Conservation (phyloP, 345 rosid genomes). For the Brassica rapa region DNA sequence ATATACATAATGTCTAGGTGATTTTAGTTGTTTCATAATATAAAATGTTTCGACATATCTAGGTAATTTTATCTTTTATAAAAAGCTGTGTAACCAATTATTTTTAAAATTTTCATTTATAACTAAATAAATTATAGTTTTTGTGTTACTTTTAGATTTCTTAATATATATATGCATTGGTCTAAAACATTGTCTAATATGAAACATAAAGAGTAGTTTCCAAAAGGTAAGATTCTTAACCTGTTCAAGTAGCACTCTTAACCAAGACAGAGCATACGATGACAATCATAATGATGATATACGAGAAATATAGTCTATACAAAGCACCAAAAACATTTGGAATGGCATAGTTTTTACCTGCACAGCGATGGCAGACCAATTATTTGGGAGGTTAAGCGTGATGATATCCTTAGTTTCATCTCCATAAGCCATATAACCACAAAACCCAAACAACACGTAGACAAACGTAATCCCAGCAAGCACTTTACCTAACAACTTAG, state of each 20-base stretch:
- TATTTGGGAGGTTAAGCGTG: slow-evolving; percentile 74
- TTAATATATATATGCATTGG: too few relatives aligned
- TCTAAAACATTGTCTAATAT: too few relatives aligned
- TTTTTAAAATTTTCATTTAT: too few relatives aligned
- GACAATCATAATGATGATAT: not conserved
- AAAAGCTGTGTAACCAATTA: too few relatives aligned
- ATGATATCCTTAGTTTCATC: slow-evolving; percentile 77
- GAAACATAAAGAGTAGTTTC: too few relatives aligned
- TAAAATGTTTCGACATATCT: too few relatives aligned
- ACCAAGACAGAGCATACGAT: not conserved
- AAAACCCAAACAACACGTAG: slow-evolving; percentile 70
- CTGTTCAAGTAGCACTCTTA: not conserved
- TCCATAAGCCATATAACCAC: slow-evolving; percentile 90
- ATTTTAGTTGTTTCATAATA: too few relatives aligned
- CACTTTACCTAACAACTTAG: slow-evolving; percentile 60
- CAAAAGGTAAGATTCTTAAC: not conserved
- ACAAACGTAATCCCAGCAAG: slow-evolving; percentile 65
- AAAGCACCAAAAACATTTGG: not conserved
- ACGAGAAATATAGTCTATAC: not conserved
- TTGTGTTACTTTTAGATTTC: too few relatives aligned
- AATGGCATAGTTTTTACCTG: slow-evolving; percentile 52
- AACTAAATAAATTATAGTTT: too few relatives aligned
- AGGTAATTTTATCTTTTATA: too few relatives aligned
- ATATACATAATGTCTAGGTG: too few relatives aligned
- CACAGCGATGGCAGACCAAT: slow-evolving; percentile 72